phyloP scores from a whole-genome alignment of 1,139 yeast species.

The Suzukiozyma palmioleophila region DNA sequence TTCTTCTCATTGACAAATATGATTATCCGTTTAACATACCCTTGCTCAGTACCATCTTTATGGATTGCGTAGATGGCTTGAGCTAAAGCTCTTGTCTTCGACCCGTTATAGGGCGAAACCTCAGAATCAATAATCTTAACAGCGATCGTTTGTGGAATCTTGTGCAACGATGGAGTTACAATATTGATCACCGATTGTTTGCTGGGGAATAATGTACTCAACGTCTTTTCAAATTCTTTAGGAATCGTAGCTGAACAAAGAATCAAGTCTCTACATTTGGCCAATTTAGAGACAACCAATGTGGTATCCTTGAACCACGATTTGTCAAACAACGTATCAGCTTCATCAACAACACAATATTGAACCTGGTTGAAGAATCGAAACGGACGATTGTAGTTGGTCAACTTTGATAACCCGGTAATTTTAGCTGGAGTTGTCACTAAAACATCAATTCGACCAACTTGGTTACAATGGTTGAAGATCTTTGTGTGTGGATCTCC shows the following conservation, averaged over 20 bases:
- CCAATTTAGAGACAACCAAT: conserved; percentile 47
- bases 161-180: conserved; percentile 79
- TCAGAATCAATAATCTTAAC: conserved; percentile 73
- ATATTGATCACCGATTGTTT: conserved; percentile 49
- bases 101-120: conserved; percentile 74
- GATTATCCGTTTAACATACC: conserved; percentile 73
- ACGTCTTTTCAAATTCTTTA: conserved; percentile 61
- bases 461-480: conserved; percentile 34
- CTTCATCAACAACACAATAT: conserved; percentile 85
- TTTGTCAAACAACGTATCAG: conserved; percentile 86
- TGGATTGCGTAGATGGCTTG: conserved; percentile 85
- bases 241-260: conserved; percentile 93
- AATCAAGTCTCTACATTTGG: conserved; percentile 57
- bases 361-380: conserved; percentile 42
- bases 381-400: conserved; percentile 45
- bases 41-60: conserved; percentile 78
- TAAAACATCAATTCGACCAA: conserved; percentile 65
- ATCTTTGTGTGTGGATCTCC: conserved; percentile 48
- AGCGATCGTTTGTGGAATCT: conserved; percentile 70
- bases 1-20: conserved; percentile 80
- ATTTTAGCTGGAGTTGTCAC: conserved; percentile 82
- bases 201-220: conserved; percentile 61
- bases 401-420: conserved; percentile 40
- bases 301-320: conserved; percentile 74
- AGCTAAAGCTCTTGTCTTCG: conserved; percentile 77